Conservation (phyloP, 2,329 filamentous ascomycete genomes). For the Tolypocladium amazonense region DNA sequence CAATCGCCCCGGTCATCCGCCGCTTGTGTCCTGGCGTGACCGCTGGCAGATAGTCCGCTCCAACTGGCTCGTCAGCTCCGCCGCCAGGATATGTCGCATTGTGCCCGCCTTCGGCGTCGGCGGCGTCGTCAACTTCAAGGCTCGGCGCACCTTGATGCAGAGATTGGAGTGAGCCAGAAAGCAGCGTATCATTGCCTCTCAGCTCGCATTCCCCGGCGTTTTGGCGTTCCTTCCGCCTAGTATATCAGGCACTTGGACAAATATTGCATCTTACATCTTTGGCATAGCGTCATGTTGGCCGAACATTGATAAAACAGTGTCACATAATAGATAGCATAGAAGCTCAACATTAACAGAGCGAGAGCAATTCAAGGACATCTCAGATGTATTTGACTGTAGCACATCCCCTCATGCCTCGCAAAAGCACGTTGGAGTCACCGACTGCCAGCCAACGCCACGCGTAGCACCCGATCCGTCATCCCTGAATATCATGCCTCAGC, state of each 20-base stretch:
- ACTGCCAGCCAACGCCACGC: not conserved
- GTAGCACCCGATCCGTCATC: not conserved
- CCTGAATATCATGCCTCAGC: not conserved
- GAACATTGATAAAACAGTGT: not conserved
- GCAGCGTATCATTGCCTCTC: not conserved
- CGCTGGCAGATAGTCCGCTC: slow-evolving; percentile 56
- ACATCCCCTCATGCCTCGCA: not conserved
- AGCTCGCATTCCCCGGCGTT: not conserved
- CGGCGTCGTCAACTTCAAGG: slow-evolving; percentile 71
- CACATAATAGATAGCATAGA: not conserved
- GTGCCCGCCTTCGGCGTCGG: slow-evolving; percentile 83
- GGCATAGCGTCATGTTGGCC: not conserved
- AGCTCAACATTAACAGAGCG: not conserved
- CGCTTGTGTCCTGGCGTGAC: slow-evolving; percentile 35
- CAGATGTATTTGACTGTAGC: not conserved
- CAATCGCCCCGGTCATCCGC: slow-evolving; percentile 46
- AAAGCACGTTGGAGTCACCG: not conserved
- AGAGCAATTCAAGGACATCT: not conserved
- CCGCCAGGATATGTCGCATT: slow-evolving; percentile 73
- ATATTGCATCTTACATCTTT: not conserved
- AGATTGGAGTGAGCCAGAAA: slow-evolving; percentile 29
- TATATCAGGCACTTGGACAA: not conserved
- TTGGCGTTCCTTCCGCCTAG: not conserved
- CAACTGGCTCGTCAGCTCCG: slow-evolving; percentile 65
- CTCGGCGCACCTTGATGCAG: slow-evolving; percentile 58